phyloP scores from a whole-genome alignment of 805 yeast species.

The Metschnikowia lochheadii region DNA sequence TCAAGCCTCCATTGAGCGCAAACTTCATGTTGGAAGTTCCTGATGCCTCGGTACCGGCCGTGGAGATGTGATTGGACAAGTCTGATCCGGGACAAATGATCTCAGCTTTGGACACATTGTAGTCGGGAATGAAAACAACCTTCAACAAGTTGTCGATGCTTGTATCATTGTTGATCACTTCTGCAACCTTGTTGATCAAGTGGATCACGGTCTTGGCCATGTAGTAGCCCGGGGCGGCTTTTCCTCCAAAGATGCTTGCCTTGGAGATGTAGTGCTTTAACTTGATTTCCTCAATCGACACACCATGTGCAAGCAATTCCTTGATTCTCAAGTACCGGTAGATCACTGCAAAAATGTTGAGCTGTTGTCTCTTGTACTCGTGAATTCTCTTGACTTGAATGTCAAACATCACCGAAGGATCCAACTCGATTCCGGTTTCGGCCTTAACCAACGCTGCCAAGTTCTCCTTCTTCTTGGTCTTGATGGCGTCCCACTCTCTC shows the following conservation, averaged over 20 bases:
- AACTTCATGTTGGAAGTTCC: constrained; percentile 97
- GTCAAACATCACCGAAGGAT: constrained; percentile 75
- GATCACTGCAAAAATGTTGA: constrained; percentile 86
- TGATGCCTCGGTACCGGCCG: constrained; percentile 96
- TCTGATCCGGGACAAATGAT: constrained; percentile 87
- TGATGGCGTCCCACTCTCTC: constrained; percentile 65
- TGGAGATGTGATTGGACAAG: constrained; percentile 87
- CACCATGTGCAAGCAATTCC: constrained; percentile 51
- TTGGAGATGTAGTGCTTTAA: constrained; percentile 65
- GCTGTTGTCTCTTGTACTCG: constrained; percentile 92
- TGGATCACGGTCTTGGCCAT: constrained; percentile 91
- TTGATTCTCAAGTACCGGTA: constrained; percentile 77
- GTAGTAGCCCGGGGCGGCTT: constrained; percentile 96
- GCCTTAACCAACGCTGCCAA: constrained; percentile 64
- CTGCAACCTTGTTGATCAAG: constrained; percentile 75
- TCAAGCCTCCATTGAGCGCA: constrained; percentile 88
- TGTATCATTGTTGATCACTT: constrained; percentile 72
- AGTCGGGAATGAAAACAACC: constrained; percentile 87
- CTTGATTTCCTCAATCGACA: constrained; percentile 44
- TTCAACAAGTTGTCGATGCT: constrained; percentile 74
- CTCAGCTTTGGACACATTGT: constrained; percentile 92
- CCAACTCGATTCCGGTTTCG: constrained; percentile 61
- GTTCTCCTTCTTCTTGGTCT: constrained; percentile 61
- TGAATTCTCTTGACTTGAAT: constrained; percentile 93
- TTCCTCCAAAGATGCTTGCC: constrained; percentile 86